Evolutionary conservation across 495 filamentous ascomycete genomes (phyloP), one percentile per base, ranked within the genome.

Genomic region (Choiromyces venosus): DNA sequence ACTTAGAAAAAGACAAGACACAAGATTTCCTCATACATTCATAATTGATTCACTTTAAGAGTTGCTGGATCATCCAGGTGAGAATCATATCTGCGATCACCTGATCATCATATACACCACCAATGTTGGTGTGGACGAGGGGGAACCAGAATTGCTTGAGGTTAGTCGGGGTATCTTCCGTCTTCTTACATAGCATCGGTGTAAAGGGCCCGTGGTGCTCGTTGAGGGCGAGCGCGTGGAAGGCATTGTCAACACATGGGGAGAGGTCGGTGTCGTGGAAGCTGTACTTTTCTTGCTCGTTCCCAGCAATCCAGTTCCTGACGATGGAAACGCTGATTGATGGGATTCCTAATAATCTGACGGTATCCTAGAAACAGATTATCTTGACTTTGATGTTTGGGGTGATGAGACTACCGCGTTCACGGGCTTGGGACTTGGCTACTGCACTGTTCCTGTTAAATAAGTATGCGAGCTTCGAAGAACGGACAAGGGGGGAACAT

Each of bases 131-230:
- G 79, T 92, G 90, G n/a, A 85, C 85, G 39, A 90, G 89, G 0
- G 89, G 88, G 76, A 93, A 92, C 90, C 90, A 92, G 67, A 89
- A 88, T 79, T 93, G 90, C 39, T 87, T 85, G n/a, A 92, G 84
- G 68, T 86, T 83, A 66, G 85, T 87, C 12, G 52, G 2, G 40
- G 42, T 65, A 72, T 74, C 61, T 67, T n/a, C n/a, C n/a, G n/a
- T n/a, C n/a, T n/a, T n/a, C n/a, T n/a, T n/a, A n/a, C n/a, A n/a
- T n/a, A n/a, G 76, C 6, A 89, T 86, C 16, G 91, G 91, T 7
- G 86, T 84, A 73, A 91, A 93, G 1, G 88, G 85, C 8, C 83
- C 81, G 16, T 90, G 87, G 52, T 86, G 83, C 81, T 93, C 91
- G 74, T 93, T 90, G 2, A 93, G 83, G 0, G 90, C 90, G n/a